Base-by-base conservation (phyloP, 1,284 basidiomycete genomes). In the Meripilus lineatus region DNA sequence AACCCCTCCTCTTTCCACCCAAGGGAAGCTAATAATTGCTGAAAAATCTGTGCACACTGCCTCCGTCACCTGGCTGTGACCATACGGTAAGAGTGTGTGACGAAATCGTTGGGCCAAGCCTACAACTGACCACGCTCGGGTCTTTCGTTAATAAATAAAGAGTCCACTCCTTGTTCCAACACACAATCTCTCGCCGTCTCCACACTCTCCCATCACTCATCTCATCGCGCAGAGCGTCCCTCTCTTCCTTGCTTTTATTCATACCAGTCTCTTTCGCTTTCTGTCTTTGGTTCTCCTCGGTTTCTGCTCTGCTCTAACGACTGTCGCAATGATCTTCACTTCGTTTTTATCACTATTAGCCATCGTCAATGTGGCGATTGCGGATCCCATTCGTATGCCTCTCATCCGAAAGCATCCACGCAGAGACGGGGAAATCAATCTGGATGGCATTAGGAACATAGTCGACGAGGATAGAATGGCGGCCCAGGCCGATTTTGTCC, bases 341-440 rank as follows among this genome's bases (percentile, higher is more conserved):
- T 38, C 51, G 5, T 34, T 50, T 18, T 26, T 52, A 13, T 37
- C 51, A 17, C 45, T 53, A 3, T 42, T 57, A 30, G 45, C 51
- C 35, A 48, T 57, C 38, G 48, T 45, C 26, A 35, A 42, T n/a
- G 40, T 55, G 32, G 53, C 43, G 7, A 44, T 38, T 32, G 55
- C 53, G n/a, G 55, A 57, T 32, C 49, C 51, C 7, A 35, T 55
- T 25, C 46, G 48, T 41, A 38, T 57, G n/a, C 55, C 55, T 5
- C 45, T 57, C 13, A 34, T 35, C 22, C 44, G 53, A 20, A 50
- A 52, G 40, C 35, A 21, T 17, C 41, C 32, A 8, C 44, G n/a
- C 32, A 44, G 22, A 18, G 38, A 17, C 32, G 38, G 17, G 13
- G 23, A 38, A 11, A 44, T 26, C 20, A 5, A 7, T 6, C 7